Conservation (phyloP, 208 protist genomes). For the Naegleria fowleri region DNA sequence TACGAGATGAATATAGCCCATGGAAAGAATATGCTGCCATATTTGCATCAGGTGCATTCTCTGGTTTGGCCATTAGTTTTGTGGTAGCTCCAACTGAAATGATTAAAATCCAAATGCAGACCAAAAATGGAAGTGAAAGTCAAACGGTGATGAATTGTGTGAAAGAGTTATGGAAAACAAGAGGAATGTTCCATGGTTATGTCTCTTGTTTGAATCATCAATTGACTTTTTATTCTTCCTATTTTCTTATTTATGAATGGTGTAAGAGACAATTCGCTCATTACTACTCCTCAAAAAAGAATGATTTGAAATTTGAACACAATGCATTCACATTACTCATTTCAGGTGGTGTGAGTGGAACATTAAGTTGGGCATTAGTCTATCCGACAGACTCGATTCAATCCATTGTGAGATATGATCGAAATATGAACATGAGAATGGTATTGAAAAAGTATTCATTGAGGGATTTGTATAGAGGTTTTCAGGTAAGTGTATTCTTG, state of each 20-base stretch:
- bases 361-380: background rate
- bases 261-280: background rate
- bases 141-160: background rate
- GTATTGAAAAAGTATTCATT: background rate
- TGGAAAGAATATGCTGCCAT: background rate
- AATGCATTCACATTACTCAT: slow-evolving; percentile 2
- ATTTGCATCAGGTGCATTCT: background rate
- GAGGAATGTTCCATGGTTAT: slow-evolving; percentile 17
- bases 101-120: slow-evolving; percentile 24
- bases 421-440: slow-evolving; percentile 2
- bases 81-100: slow-evolving; percentile 15
- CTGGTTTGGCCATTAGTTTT: slow-evolving; percentile 15
- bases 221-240: slow-evolving; percentile 20
- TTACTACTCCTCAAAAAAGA: background rate
- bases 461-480: slow-evolving; percentile 17
- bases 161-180: background rate
- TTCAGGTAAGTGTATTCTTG: background rate
- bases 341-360: background rate
- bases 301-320: background rate
- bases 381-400: slow-evolving; percentile 1
- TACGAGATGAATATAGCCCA: background rate
- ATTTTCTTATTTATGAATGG: slow-evolving; percentile 20
- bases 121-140: background rate
- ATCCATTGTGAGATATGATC: background rate
- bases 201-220: background rate